A percentile compares a stretch with the other conserved stretches of the same genome.
phyloP scores from a whole-genome alignment of 257 asterid species.

The Solanum bulbocastanum region DNA sequence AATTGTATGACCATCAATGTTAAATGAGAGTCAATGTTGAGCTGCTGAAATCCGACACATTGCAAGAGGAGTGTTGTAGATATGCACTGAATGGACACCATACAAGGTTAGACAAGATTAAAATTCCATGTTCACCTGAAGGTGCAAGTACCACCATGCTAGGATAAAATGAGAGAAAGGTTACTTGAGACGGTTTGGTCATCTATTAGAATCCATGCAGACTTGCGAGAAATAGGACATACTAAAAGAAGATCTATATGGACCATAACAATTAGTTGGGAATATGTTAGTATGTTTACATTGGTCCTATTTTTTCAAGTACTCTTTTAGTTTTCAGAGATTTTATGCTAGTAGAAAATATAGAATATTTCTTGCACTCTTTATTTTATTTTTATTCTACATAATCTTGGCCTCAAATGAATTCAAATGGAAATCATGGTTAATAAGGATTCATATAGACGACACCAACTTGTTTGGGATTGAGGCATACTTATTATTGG shows the following conservation, averaged over 20 bases:
- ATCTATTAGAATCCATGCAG: not conserved
- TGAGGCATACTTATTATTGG: not conserved
- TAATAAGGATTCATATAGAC: not conserved
- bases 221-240: not conserved
- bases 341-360: not conserved
- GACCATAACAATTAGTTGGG: not conserved
- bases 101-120: not conserved
- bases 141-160: not conserved
- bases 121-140: not conserved
- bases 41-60: not conserved
- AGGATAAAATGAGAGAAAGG: not conserved
- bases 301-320: not conserved
- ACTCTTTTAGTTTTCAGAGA: not conserved
- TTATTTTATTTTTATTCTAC: not conserved
- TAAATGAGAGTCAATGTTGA: not conserved
- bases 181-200: not conserved
- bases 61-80: not conserved
- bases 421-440: not conserved
- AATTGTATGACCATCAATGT: not conserved
- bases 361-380: not conserved
- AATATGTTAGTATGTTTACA: not conserved
- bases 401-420: not conserved
- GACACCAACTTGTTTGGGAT: not conserved
- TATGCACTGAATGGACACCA: not conserved
- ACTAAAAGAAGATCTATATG: not conserved